Evolutionary conservation across 2,329 filamentous ascomycete species (phyloP), one percentile per base, ranked within the genome.

Genomic region (Lachnellula cervina): DNA sequence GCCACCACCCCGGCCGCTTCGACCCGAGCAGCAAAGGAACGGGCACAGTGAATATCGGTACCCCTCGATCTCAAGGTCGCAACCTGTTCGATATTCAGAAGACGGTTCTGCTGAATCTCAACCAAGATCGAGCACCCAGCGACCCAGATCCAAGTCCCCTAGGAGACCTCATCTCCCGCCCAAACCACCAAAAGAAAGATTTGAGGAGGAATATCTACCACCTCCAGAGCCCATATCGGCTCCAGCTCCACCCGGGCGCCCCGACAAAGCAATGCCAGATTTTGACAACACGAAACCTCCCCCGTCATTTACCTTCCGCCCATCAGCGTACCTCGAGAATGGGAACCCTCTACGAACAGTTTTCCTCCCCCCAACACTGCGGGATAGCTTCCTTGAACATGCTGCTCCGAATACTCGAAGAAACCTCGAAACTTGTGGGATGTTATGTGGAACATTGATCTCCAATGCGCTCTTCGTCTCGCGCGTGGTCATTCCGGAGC

Each of bases 391-490:
- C 69, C 78, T 97, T 17, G 73, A 81, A 3, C 75, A 91, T 32
- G 93, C 92, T 0, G 74, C 81, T 0, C 73, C 81, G 17, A 97
- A 99, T 69, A 99, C 94, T 0, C 75, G 76, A 32, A 78, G 79
- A 3, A 95, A 95, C 37, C 80, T 97, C 17, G 94, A 99, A 74
- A 97, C 94, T 63, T 97, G 94, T 69, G 94, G 93, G 37, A 93
- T 99, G 62, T 80, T 99, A 11, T 96, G 91, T 67, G 94, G 93
- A 7, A 93, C 90, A 1, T 78, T 92, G 1, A 88, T 96, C 66
- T 93, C 92, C 63, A 97, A 97, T 69, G 94, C 94, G 0, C 78
- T 99, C 3, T 97, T 97, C 74, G 86, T 99, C 57, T 90, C 87
- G 5, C 86, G 87, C 54, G 81, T 99, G 5, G 80, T 99, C 23